phyloP scores from a whole-genome alignment of 169 alveolate genomes.

The Cyclospora cayetanensis region DNA sequence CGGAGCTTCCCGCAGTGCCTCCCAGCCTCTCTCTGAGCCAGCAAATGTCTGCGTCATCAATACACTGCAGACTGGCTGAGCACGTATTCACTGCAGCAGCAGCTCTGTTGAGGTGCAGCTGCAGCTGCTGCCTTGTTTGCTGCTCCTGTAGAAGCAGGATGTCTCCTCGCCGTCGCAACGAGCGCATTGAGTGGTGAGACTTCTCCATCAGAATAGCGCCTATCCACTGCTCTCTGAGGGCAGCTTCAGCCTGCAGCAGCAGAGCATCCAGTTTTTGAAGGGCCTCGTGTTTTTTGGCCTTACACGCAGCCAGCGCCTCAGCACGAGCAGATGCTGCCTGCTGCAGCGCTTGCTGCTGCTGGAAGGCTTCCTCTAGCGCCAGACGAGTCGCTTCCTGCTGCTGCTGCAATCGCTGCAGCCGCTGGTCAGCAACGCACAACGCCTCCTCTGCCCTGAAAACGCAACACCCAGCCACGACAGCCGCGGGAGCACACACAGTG shows the following conservation, averaged over 20 bases:
- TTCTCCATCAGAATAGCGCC: background rate
- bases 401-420: background rate
- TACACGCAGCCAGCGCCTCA: background rate
- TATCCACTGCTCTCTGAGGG: background rate
- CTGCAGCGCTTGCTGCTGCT: slow-evolving; percentile 11
- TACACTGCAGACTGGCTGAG: no score
- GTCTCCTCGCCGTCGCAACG: background rate
- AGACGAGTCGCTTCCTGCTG: background rate
- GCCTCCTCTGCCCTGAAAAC: background rate
- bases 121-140: background rate
- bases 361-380: background rate
- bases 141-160: background rate
- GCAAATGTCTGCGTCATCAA: no score
- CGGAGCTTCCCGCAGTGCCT: no score
- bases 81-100: background rate
- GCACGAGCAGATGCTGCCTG: background rate
- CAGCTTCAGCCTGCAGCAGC: background rate
- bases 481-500: no score
- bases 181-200: background rate
- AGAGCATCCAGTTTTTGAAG: background rate
- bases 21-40: no score
- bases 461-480: no score
- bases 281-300: background rate
- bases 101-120: background rate
- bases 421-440: background rate